Evolutionary conservation across 768 basidiomycete species (phyloP), one percentile per base, ranked within the genome.

Genomic region (Clitopilus hobsonii): DNA sequence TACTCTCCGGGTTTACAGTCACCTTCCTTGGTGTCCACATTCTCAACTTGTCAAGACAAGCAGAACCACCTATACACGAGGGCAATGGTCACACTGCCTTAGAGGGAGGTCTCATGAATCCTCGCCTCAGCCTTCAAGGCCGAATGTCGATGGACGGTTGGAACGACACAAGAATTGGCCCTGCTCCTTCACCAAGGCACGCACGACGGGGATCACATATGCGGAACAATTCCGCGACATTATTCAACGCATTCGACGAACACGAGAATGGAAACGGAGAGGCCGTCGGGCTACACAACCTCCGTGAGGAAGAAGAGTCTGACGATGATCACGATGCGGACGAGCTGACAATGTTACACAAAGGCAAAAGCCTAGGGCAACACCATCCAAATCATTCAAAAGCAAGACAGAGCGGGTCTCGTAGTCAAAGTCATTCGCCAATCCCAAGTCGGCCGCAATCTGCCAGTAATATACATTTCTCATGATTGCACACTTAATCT

Each of bases 1-100:
- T 99, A 26, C 74, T 98, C 54, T 82, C 85, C 50, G 97, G 97
- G 41, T 96, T 98, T 71, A 74, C 88, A 61, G 84, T 92, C 63
- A 99, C 93, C 51, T 98, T 97, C 76, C 81, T 97, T 58, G 97
- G 97, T 29, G 97, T 99, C n/a, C 91, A 97, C 70, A 81, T 97
- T 36, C 84, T 97, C 63, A 91, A 93, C 69, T 66, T 91, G 58
- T 91, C 91, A 2, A 86, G 90, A 22, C 72, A 73, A 51, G 72
- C 83, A 0, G 78, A 83, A 23, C 67, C 72, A 13, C 70, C 72
- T 2, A 67, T 76, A 5, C 41, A 45, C 22, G 71, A 75, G 52
- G 71, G 72, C 23, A 63, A 70, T 51, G 69, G 70, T 58, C 66
- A 58, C 65, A 73, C 79, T 11, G 67, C 84, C 3, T 76, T 91